Base-by-base conservation (phyloP, 2,329 filamentous ascomycete species). In the Aspergillus sp. region DNA sequence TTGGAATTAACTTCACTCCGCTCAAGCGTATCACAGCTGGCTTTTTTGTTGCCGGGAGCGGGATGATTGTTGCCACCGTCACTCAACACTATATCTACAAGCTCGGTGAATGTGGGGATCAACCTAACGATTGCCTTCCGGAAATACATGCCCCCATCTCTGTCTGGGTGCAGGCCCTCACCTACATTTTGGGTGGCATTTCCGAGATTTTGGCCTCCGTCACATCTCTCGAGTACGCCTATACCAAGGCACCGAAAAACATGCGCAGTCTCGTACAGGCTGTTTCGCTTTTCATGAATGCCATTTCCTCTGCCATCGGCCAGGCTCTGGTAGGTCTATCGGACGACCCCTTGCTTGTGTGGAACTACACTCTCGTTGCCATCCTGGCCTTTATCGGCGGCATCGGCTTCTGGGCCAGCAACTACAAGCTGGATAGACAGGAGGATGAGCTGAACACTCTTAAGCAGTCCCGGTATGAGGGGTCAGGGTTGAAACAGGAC, bases 201-300 rank as follows among this genome's bases (percentile, higher is more conserved):
- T 82, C 81, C 3, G 83, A 85, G 65, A 84, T 84, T 62, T 81
- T 85, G 63, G 78, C 81, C 8, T 81, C 77, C 12, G 81, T 85
- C 63, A 85, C 83, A 1, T 86, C 85, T 1, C 84, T 88, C 66
- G 89, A 91, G 71, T 90, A 90, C 65, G 89, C 89, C 39, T 91
- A 86, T 77, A 87, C 86, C 68, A 90, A 90, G 75, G 88, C 88
- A 0, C 89, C 89, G 39, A 86, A 83, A 71, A 91, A 90, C 77
- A 92, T 92, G 89, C 87, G 88, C 67, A 88, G 85, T 8, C 44
- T 53, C 64, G 88, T 92, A 11, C 79, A 77, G 73, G 83, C 84
- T 25, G 77, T 90, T 66, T 87, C 85, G 73, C 80, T 90, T 47
- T 87, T 89, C 77, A 90, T 85, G 81, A 86, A 80, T 31, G 88